Evolutionary conservation across 1,284 basidiomycete species (phyloP), one percentile per base, ranked within the genome.

Genomic region (Bjerkandera adusta): DNA sequence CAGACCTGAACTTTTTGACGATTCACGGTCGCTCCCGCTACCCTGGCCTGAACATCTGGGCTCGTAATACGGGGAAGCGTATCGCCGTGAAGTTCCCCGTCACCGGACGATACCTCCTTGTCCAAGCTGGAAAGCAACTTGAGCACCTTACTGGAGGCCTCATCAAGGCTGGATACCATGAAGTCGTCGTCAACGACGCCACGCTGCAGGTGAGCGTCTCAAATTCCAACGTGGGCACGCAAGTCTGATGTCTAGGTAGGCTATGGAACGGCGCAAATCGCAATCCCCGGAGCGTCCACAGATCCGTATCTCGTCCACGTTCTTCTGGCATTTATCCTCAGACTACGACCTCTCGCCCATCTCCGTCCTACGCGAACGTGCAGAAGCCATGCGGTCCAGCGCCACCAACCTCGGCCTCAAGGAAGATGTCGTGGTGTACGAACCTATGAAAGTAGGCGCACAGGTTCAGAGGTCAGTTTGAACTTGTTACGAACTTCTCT

Each of bases 321-420:
- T 95, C 72, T 96, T 96, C 72, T 94, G 87, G 85, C 92, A 94
- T 60, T 75, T 96, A 26, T 91, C 86, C 0, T 91, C 89, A 3
- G 92, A 95, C 63, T 85, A 79, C 53, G 78, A 85, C 45, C 74
- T 94, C 15, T 69, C 64, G 1, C 81, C 89, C 2, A 77, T 92
- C 12, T 73, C 79, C 1, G 59, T 64, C 1, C 68, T 93, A n/a
- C 60, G 65, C 10, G 65, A 68, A 5, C 73, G 71, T 24, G 75
- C 78, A 2, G 63, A 64, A 26, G 54, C 59, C 11, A 46, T 81
- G n/a, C 60, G 70, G 15, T 63, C 66, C 1, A 61, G 68, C 22
- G 59, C 69, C 7, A 53, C 66, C 27, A 68, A 70, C 21, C 54
- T 66, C 3, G 71, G 72, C 3, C 60, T 65, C 43, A 63, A 72